Percentiles rank a stretch among this genome's conserved stretches.
These are phyloP conservation scores for Fusarium sp. DNA, from an alignment of 2,329 filamentous ascomycete species.

Conservation along the genomic window DNA sequence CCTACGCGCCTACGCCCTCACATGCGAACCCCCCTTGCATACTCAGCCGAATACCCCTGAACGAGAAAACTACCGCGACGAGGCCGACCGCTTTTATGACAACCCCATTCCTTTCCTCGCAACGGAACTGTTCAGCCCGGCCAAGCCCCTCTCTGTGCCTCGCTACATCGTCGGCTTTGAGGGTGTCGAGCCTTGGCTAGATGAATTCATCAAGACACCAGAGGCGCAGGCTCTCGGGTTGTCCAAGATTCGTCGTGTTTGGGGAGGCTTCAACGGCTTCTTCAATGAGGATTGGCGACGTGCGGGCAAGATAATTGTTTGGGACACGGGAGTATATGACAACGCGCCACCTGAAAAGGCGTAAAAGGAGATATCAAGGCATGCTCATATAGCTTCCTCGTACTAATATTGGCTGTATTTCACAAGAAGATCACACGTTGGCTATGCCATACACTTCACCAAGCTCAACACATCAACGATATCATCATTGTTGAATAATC, in stretches of 20 bases:
- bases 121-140: constrained; percentile 59
- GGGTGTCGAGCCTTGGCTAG: constrained; percentile 63
- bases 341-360: constrained; percentile 9
- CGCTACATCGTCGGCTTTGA: constrained; percentile 72
- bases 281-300: constrained; percentile 73
- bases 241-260: constrained; percentile 58
- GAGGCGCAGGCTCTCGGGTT: constrained; percentile 57
- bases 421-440: neutral
- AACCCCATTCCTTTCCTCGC: constrained; percentile 67
- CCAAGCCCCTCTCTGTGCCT: constrained; percentile 52
- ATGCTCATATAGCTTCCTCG: neutral
- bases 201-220: constrained; percentile 57
- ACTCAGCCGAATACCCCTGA: constrained; percentile 68
- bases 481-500: constrained; percentile 8
- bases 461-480: neutral
- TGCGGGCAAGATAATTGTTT: constrained; percentile 68
- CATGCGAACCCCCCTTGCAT: constrained; percentile 88
- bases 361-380: neutral
- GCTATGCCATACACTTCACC: neutral
- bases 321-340: constrained; percentile 61
- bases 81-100: constrained; percentile 92
- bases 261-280: constrained; percentile 70
- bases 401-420: constrained; percentile 7
- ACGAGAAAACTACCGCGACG: constrained; percentile 80
- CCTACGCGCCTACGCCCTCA: constrained; percentile 84